phyloP scores from a whole-genome alignment of 163 green algal genomes.

The Volvox carteri region DNA sequence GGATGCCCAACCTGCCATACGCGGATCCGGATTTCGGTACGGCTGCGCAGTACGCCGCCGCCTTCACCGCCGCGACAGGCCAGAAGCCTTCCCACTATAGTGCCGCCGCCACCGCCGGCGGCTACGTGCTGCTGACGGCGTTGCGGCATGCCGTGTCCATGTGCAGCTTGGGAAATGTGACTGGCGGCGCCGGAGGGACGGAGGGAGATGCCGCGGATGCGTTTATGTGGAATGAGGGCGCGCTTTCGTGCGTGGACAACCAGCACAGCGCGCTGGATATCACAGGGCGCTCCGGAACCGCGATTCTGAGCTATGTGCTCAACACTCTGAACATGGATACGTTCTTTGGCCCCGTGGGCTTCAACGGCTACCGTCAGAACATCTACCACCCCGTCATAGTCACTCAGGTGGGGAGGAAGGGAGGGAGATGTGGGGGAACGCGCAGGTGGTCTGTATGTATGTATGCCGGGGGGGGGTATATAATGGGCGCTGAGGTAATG shows the following conservation, averaged over 20 bases:
- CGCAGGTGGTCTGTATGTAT: neutral
- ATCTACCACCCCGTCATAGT: constrained; percentile 1
- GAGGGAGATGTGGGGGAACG: neutral
- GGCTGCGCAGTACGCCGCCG: neutral
- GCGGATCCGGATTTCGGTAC: constrained; percentile 35
- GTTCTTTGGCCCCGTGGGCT: constrained; percentile 49
- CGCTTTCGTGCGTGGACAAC: neutral
- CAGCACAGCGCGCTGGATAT: neutral
- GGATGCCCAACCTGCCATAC: constrained; percentile 41
- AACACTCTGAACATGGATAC: constrained; percentile 34
- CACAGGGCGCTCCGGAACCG: constrained; percentile 67
- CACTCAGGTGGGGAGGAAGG: constrained; percentile 20
- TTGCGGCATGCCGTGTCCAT: neutral
- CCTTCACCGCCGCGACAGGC: neutral
- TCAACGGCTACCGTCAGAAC: constrained; percentile 51
- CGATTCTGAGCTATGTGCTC: constrained; percentile 53
- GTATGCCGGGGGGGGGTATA: neutral
- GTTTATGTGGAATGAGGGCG: constrained; percentile 19
- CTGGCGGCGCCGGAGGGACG: no score
- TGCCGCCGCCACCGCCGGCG: constrained; percentile 25
- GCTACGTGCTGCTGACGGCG: constrained; percentile 37
- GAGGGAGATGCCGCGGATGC: neutral
- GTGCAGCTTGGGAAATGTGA: neutral
- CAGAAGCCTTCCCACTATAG: neutral
- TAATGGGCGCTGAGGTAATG: neutral